phyloP scores from a whole-genome alignment of 2,329 filamentous ascomycete species.

The Alternaria gansuensis region DNA sequence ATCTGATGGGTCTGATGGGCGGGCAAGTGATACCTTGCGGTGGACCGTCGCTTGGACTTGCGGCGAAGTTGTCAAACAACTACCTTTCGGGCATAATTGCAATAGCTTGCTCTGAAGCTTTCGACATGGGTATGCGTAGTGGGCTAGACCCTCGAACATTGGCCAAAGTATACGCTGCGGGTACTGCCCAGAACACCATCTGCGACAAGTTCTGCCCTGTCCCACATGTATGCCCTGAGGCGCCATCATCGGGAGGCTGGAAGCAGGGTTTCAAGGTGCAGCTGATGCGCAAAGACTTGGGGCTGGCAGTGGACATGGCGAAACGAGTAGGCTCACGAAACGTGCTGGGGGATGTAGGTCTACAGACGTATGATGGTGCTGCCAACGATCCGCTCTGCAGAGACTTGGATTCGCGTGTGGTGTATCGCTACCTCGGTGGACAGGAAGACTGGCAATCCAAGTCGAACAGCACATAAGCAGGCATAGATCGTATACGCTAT shows the following conservation, averaged over 20 bases:
- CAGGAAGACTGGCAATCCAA: conserved; percentile 59
- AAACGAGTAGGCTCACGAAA: conserved; percentile 61
- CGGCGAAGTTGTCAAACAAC: conserved; percentile 69
- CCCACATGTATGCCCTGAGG: conserved; percentile 59
- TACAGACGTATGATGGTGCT: conserved; percentile 63
- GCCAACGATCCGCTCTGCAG: conserved; percentile 62
- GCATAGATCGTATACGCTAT: background rate
- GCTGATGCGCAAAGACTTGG: conserved; percentile 68
- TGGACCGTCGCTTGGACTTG: conserved; percentile 63
- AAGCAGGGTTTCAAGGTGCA: conserved; percentile 66
- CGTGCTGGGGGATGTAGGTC: conserved; percentile 60
- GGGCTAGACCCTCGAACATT: conserved; percentile 65
- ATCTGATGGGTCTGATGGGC: conserved; percentile 63
- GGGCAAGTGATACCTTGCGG: conserved; percentile 65
- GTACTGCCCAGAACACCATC: conserved; percentile 63
- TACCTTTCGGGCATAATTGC: conserved; percentile 68
- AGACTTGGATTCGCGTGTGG: conserved; percentile 65
- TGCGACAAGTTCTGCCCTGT: conserved; percentile 63
- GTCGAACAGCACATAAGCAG: conserved; percentile 24
- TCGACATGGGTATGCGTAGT: conserved; percentile 67
- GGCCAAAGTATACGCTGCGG: conserved; percentile 61
- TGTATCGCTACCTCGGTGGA: conserved; percentile 65
- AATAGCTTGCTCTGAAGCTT: conserved; percentile 66
- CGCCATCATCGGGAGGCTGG: conserved; percentile 61
- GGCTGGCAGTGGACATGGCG: conserved; percentile 65